Evolutionary conservation across 2,329 filamentous ascomycete species (phyloP).

Genomic region (Beauveria sp.): DNA sequence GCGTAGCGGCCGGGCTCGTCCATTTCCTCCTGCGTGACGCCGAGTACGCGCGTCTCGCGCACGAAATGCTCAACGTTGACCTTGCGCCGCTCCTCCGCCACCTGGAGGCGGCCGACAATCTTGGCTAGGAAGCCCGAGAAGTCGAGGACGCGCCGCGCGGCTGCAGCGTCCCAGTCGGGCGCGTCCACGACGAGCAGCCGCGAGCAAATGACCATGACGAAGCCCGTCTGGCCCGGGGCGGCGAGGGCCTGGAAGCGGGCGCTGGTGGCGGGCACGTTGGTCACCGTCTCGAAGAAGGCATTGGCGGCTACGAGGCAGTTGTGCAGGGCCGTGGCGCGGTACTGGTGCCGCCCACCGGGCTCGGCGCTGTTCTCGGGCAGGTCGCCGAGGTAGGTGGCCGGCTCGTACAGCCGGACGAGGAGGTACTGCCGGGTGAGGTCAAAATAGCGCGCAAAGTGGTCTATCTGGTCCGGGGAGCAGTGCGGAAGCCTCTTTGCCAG

Average conservation of each 20-base stretch:
- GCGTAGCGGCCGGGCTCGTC: conserved; percentile 15
- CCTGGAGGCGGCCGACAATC: conserved; percentile 15
- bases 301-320: conserved; percentile 28
- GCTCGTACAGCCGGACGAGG: conserved; percentile 31
- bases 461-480: conserved; percentile 10
- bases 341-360: conserved; percentile 17
- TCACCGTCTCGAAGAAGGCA: conserved; percentile 25
- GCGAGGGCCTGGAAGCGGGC: conserved; percentile 20
- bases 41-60: conserved; percentile 3
- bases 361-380: conserved; percentile 15
- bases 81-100: conserved; percentile 10
- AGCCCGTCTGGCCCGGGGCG: conserved; percentile 19
- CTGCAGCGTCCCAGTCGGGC: conserved; percentile 9
- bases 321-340: conserved; percentile 26
- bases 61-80: conserved; percentile 14
- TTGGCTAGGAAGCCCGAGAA: background rate
- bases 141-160: conserved; percentile 6
- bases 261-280: conserved; percentile 21
- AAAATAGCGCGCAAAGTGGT: conserved; percentile 19
- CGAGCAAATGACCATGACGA: conserved; percentile 21
- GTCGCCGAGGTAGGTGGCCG: conserved; percentile 26
- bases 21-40: conserved; percentile 16
- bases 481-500: conserved; percentile 8
- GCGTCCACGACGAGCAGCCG: conserved; percentile 17
- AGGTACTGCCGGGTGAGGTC: conserved; percentile 28